Evolutionary conservation across 2,329 filamentous ascomycete species (phyloP).

Genomic region (Pseudocercospora ulei): DNA sequence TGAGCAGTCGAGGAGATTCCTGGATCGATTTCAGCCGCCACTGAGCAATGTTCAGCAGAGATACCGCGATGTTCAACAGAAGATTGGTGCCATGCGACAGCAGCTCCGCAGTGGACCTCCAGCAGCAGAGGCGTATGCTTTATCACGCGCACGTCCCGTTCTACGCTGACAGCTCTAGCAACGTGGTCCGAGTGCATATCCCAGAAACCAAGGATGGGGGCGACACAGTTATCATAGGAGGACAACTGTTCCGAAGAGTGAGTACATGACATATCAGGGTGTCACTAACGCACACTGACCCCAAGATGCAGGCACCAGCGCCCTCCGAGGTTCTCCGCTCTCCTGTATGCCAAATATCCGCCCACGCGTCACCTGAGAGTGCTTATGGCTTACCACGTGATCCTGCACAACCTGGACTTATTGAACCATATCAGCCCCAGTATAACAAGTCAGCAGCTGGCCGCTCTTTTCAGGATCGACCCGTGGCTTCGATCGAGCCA

Average conservation of each 20-base stretch:
- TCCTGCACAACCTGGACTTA: not conserved
- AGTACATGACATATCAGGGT: not conserved
- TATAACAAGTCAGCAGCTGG: slow-evolving; percentile 6
- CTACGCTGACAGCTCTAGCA: slow-evolving; percentile 11
- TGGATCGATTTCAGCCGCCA: slow-evolving; percentile 19
- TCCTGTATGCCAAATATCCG: slow-evolving; percentile 9
- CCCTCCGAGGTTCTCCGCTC: slow-evolving; percentile 5
- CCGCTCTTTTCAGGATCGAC: slow-evolving; percentile 17
- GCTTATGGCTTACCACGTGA: slow-evolving; percentile 3
- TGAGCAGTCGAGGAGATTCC: slow-evolving; percentile 22
- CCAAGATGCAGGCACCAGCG: slow-evolving; percentile 6
- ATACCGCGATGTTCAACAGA: slow-evolving; percentile 18
- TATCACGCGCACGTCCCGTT: not conserved
- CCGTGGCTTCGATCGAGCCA: slow-evolving; percentile 24
- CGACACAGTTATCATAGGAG: slow-evolving; percentile 16
- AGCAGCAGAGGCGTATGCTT: slow-evolving; percentile 11
- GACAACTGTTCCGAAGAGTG: slow-evolving; percentile 15
- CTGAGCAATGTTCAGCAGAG: slow-evolving; percentile 15
- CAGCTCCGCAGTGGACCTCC: slow-evolving; percentile 18
- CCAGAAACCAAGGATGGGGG: slow-evolving; percentile 12
- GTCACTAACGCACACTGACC: slow-evolving; percentile 1
- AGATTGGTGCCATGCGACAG: slow-evolving; percentile 20
- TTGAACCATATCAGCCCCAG: slow-evolving; percentile 6
- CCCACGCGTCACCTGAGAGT: slow-evolving; percentile 8
- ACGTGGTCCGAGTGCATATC: slow-evolving; percentile 18